These are phyloP conservation scores for Colletotrichum trifolii DNA, from an alignment of 2,329 filamentous ascomycete genomes.

Conservation along the genomic window DNA sequence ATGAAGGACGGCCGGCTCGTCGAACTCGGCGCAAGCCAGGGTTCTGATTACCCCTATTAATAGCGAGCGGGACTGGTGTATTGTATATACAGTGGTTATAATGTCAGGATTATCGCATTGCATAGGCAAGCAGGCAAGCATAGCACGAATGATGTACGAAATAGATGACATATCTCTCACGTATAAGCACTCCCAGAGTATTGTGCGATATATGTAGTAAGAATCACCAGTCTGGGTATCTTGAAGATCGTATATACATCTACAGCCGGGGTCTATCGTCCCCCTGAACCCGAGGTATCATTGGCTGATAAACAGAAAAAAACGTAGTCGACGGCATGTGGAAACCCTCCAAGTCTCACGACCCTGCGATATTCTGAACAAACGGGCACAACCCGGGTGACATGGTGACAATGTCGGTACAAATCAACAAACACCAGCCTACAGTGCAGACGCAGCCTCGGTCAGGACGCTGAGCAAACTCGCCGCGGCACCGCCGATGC, in stretches of 20 bases:
- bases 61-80: not conserved
- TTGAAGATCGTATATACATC: conserved; percentile 15
- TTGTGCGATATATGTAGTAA: not conserved
- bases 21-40: conserved; percentile 18
- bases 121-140: conserved; percentile 22
- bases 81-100: no score
- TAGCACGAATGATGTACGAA: conserved; percentile 16
- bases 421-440: not conserved
- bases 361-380: no score
- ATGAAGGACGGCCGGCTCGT: not conserved
- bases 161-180: not conserved
- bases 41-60: not conserved
- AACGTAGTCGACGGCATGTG: no score
- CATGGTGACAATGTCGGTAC: not conserved
- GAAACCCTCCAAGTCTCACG: no score
- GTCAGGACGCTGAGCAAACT: conserved; percentile 68
- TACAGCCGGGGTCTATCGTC: not conserved
- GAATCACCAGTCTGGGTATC: conserved; percentile 32
- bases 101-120: conserved; percentile 13
- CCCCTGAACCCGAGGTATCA: conserved; percentile 6
- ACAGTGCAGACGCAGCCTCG: conserved; percentile 60
- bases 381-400: no score
- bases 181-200: not conserved
- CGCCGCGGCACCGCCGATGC: conserved; percentile 70
- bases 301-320: not conserved